These are phyloP conservation scores for Bruguiera parviflora DNA, from an alignment of 345 rosid genomes.

Conservation along the genomic window DNA sequence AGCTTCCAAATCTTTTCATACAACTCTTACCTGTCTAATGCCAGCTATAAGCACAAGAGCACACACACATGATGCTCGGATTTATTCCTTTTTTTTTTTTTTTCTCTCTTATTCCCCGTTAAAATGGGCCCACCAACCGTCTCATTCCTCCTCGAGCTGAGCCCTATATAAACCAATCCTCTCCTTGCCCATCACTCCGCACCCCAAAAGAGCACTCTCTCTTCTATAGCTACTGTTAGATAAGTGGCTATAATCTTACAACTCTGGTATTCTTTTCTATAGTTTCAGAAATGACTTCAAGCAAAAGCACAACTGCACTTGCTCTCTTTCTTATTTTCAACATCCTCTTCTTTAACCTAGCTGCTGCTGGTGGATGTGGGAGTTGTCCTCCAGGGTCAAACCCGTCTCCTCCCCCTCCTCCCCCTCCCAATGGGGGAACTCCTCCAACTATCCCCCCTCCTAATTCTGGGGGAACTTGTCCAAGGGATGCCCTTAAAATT, in stretches of 20 bases:
- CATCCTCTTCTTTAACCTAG: slow-evolving; percentile 46
- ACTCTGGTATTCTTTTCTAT: neutral
- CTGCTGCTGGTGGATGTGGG: slow-evolving; percentile 39
- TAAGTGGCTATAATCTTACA: neutral
- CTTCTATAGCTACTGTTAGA: slow-evolving; percentile 11
- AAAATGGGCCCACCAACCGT: neutral
- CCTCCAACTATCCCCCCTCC: slow-evolving; percentile 17
- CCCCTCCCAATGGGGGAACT: neutral
- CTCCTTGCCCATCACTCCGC: slow-evolving; percentile 8
- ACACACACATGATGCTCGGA: slow-evolving; percentile 21
- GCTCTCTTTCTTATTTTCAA: slow-evolving; percentile 50
- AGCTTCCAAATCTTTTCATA: slow-evolving; percentile 30
- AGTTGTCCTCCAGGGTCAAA: slow-evolving; percentile 43
- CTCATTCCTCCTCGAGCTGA: slow-evolving; percentile 19
- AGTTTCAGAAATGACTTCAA: slow-evolving; percentile 35
- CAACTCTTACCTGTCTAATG: slow-evolving; percentile 11
- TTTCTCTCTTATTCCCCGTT: slow-evolving; percentile 11
- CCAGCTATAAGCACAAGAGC: slow-evolving; percentile 37
- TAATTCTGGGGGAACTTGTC: slow-evolving; percentile 29
- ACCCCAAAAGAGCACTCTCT: slow-evolving; percentile 10
- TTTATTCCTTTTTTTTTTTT: neutral
- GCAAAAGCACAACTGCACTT: slow-evolving; percentile 37
- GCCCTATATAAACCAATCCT: slow-evolving; percentile 46
- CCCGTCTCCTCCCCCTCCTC: slow-evolving; percentile 8
- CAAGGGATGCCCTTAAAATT: slow-evolving; percentile 46